Base-by-base conservation (phyloP, 2,329 filamentous ascomycete species). In the Dothidotthia symphoricarpi region DNA sequence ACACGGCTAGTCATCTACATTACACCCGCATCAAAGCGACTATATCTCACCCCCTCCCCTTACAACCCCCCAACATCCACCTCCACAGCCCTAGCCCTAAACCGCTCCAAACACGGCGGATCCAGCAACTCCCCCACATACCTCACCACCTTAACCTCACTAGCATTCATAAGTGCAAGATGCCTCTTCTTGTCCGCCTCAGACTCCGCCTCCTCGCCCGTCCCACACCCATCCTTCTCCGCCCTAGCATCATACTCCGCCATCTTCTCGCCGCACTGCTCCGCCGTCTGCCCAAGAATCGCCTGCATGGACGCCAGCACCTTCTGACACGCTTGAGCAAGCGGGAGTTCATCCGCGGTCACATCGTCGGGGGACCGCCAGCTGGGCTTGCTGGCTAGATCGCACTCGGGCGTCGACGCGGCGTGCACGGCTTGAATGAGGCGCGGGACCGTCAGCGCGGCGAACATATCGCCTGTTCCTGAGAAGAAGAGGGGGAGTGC, bases 381-480 rank as follows among this genome's bases (percentile, higher is more conserved):
- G 45, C 81, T 81, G 5, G 71, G 67, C 2, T 68, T 77, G 6
- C 71, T 63, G 12, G 73, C 67, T 3, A 95, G 69, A 47, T 61
- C 61, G 2, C 24, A 28, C 0, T 42, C 42, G 1, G 57, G 57
- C 0, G 51, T 56, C 6, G 59, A 53, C 0, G 71, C 70, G 3
- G 68, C 69, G 35, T 72, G 68, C 1, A 88, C 85, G 16, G 88
- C 89, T 72, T 97, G 88, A 41, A 91, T 83, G 59, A 98, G 81
- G 19, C 91, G 82, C 27, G 87, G 87, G 1, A 95, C 82, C 61
- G 88, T 89, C 30, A 98, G 76, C 6, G 91, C 91, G 19, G 89
- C 91, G 62, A 98, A 97, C 91, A 98, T 96, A 71, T 98, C 93
- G 31, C 93, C 93, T 0, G 94, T 97, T 27, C 93, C 93, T 55